Evolutionary conservation across 257 asterid genomes (phyloP), one percentile per base, ranked within the genome.

Genomic region (Oldenlandia corymbosa): DNA sequence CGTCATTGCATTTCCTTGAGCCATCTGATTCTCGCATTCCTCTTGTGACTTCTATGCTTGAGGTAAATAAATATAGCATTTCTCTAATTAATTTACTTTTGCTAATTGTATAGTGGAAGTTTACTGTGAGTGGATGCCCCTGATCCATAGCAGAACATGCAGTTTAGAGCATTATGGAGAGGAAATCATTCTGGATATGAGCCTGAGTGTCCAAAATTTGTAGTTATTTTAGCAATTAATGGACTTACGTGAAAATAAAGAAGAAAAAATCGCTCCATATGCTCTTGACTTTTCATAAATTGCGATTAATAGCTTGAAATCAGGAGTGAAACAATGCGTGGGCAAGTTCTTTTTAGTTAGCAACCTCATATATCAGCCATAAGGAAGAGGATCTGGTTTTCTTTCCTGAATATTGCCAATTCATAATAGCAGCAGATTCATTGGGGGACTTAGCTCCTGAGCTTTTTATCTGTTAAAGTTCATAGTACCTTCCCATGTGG

Each of bases 1-100:
- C 88, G 63, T 84, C 90, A 41, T 65, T 85, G 54, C 86, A 83
- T 45, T 63, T 85, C 74, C 28, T 79, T 67, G 88, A 84, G 81
- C 95, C 90, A 59, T 65, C 66, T 50, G 65, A 75, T 79, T 80
- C 80, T 67, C 78, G 76, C 59, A 76, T 73, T 53, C 65, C 76
- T 42, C 64, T 86, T 62, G 52, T 66, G 58, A 75, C 84, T 65
- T 69, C 85, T 27, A 73, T 85, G 65, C 83, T 88, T 56, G 97
- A 87, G 97, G 98, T 92, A 81, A 73, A 72, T 73, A n/a, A 37
- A 21, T 52, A 27, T 20, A 36, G 36, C 7, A 20, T 47, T 49
- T 14, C 27, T 16, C 46, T 27, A 10, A 17, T 56, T 26, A 5
- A 30, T 18, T 10, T 31, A 43, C 4, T 56, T 7, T 32, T 31